A percentile compares a stretch with the other conserved stretches of the same genome.
Evolutionary conservation across 768 basidiomycete species (phyloP).

Genomic region (Suillus subalutaceus): DNA sequence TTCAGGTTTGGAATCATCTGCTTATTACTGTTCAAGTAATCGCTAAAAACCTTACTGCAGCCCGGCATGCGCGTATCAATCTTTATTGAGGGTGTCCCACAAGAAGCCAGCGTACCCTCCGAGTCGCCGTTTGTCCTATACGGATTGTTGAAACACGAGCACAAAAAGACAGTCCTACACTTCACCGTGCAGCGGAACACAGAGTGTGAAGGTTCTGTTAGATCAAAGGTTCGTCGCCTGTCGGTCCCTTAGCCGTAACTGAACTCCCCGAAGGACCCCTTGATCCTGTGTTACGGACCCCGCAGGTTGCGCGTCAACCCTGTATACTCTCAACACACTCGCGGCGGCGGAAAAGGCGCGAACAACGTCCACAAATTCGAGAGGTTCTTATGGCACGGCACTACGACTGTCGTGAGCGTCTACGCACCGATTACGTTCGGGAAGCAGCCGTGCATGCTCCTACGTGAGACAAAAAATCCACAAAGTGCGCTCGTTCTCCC

Average conservation of each 20-base stretch:
- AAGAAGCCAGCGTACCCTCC: constrained; percentile 45
- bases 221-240: constrained; percentile 71
- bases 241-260: neutral
- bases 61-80: constrained; percentile 82
- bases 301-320: constrained; percentile 85
- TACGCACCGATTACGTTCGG: constrained; percentile 92
- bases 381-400: constrained; percentile 83
- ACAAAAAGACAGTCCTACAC: constrained; percentile 91
- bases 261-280: constrained; percentile 63
- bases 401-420: constrained; percentile 79
- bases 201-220: constrained; percentile 85
- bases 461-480: constrained; percentile 67
- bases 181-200: constrained; percentile 95
- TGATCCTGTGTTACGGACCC: constrained; percentile 88
- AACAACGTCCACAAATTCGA: constrained; percentile 99
- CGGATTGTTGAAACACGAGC: constrained; percentile 90
- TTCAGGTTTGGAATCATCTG: constrained; percentile 57
- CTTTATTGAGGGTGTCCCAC: constrained; percentile 74
- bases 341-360: constrained; percentile 85
- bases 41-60: constrained; percentile 40
- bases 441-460: constrained; percentile 69
- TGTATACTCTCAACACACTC: constrained; percentile 89
- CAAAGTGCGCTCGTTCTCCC: constrained; percentile 53
- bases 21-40: neutral
- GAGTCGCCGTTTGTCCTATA: constrained; percentile 66